These are phyloP conservation scores for Voacanga thouarsii DNA, from an alignment of 257 asterid genomes.

Conservation along the genomic window DNA sequence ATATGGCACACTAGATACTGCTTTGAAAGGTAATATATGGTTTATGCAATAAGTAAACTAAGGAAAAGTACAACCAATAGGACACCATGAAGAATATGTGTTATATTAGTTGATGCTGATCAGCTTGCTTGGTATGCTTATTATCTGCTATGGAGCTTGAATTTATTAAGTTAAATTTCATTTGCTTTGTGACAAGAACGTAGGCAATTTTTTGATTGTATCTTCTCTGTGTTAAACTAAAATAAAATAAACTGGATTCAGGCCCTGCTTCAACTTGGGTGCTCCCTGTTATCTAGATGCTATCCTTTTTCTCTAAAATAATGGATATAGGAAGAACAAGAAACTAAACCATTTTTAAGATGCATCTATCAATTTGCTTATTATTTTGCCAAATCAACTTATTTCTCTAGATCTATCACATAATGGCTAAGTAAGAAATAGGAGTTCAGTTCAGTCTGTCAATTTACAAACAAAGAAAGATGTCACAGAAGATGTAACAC, in stretches of 20 bases:
- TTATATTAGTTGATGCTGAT: neutral
- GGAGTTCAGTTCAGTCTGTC: neutral
- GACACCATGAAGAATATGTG: neutral
- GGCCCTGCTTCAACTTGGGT: too few relatives aligned
- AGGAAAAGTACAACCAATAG: neutral
- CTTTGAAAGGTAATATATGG: too few relatives aligned
- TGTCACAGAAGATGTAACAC: neutral
- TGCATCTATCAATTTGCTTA: neutral
- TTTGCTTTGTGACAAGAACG: neutral
- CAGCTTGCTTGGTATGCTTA: neutral
- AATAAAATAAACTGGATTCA: too few relatives aligned
- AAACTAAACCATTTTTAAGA: neutral
- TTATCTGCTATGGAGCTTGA: neutral
- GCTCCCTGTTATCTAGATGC: too few relatives aligned
- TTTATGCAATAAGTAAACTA: neutral
- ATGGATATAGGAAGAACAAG: neutral
- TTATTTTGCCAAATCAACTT: neutral
- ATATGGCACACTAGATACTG: too few relatives aligned
- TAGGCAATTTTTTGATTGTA: too few relatives aligned
- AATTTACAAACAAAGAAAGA: neutral
- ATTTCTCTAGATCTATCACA: neutral
- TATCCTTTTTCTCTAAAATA: neutral
- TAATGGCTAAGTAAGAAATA: neutral
- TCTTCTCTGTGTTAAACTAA: too few relatives aligned
- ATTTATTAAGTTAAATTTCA: neutral